phyloP scores from a whole-genome alignment of 1,284 basidiomycete genomes.

The Ustilago hordei region DNA sequence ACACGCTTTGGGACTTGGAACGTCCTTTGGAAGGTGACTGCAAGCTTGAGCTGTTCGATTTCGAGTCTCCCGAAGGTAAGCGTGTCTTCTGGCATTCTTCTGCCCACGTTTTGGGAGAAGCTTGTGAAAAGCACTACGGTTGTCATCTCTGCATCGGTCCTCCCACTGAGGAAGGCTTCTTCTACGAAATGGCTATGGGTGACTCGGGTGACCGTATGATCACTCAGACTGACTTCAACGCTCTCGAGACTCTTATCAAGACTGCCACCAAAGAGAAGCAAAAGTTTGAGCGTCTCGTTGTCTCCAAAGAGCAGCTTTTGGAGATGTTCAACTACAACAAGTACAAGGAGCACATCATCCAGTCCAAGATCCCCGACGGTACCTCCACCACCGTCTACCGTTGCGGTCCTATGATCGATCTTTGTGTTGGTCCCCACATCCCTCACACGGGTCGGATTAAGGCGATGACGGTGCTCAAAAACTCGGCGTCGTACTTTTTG shows the following conservation, averaged over 20 bases:
- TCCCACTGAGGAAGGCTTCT: slow-evolving; percentile 98
- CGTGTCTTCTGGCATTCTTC: slow-evolving; percentile 99
- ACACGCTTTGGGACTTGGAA: slow-evolving; percentile 92
- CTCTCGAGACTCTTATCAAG: slow-evolving; percentile 89
- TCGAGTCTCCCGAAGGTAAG: slow-evolving; percentile 89
- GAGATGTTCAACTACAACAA: slow-evolving; percentile 99
- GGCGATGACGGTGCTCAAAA: slow-evolving; percentile 74
- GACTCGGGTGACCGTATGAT: slow-evolving; percentile 64
- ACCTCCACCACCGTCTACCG: slow-evolving; percentile 98
- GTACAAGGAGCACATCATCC: slow-evolving; percentile 96
- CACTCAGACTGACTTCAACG: slow-evolving; percentile 80
- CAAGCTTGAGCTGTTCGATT: slow-evolving; percentile 88
- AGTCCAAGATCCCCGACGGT: slow-evolving; percentile 95
- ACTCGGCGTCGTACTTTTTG: slow-evolving; percentile 98
- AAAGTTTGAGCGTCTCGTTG: slow-evolving; percentile 91
- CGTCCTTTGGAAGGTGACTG: slow-evolving; percentile 87
- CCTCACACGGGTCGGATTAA: slow-evolving; percentile 98
- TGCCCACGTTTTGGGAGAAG: slow-evolving; percentile 98
- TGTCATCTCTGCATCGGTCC: slow-evolving; percentile 98
- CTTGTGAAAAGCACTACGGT: slow-evolving; percentile 94
- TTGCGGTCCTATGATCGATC: slow-evolving; percentile 97
- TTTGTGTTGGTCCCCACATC: slow-evolving; percentile 96
- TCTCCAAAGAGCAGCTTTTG: slow-evolving; percentile 91
- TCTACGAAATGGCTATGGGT: slow-evolving; percentile 88
- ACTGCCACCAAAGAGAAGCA: slow-evolving; percentile 95